A percentile compares a stretch with the other conserved stretches of the same genome.
These are phyloP conservation scores for Podila horticola DNA, from an alignment of 192 early-diverging fungal species.

Conservation along the genomic window DNA sequence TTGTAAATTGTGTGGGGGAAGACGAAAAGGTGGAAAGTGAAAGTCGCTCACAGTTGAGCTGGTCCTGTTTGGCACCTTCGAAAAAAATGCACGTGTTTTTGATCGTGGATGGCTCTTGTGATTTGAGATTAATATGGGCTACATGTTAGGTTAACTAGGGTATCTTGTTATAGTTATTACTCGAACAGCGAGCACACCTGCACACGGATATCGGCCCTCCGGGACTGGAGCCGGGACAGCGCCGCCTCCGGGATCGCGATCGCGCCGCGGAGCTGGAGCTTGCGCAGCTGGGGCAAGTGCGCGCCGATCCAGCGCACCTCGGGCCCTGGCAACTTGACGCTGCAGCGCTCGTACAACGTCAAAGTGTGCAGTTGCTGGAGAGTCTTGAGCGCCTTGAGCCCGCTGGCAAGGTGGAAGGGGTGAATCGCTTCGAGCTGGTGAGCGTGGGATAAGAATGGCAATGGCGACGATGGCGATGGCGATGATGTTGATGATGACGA, in stretches of 20 bases:
- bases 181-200: conserved; percentile 41
- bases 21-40: too few species aligned
- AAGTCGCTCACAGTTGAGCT: too few species aligned
- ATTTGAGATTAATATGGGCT: too few species aligned
- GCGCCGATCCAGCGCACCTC: conserved; percentile 39
- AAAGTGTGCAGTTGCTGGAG: conserved; percentile 15
- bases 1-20: background rate
- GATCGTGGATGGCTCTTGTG: too few species aligned
- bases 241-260: conserved; percentile 18
- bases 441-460: too few species aligned
- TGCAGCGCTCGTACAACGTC: conserved; percentile 32
- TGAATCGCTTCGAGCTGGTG: background rate
- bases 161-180: background rate
- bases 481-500: background rate
- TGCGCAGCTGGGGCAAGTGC: conserved; percentile 10
- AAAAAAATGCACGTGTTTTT: too few species aligned
- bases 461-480: background rate
- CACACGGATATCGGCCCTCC: conserved; percentile 2
- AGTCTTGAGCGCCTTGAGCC: conserved; percentile 29
- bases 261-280: conserved; percentile 27
- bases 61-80: too few species aligned
- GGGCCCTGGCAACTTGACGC: background rate
- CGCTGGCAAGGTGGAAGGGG: conserved; percentile 26
- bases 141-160: too few species aligned
- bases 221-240: background rate